A percentile compares a stretch with the other conserved stretches of the same genome.
Conservation (phyloP, 371 early-diverging fungal species). For the Zychaea mexicana region DNA sequence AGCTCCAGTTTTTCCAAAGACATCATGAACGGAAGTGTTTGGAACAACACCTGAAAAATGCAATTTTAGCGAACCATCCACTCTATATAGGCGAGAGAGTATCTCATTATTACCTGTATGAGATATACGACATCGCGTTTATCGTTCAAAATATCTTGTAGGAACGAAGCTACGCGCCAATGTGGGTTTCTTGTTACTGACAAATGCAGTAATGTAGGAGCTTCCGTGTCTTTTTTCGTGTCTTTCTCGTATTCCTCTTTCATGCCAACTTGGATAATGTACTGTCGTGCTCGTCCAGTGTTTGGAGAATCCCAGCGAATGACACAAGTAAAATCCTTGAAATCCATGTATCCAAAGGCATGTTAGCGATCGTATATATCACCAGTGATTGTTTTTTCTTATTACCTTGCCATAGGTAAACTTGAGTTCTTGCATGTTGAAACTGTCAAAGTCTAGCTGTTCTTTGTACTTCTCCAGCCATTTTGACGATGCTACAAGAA, state of each 20-base stretch:
- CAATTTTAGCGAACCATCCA: too few relatives aligned
- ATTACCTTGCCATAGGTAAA: conserved; percentile 45
- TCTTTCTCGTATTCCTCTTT: conserved; percentile 13
- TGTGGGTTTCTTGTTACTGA: conserved; percentile 42
- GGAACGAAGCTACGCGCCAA: conserved; percentile 36
- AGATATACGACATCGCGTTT: conserved; percentile 45
- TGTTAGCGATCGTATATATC: background rate
- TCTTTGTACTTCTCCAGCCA: conserved; percentile 45
- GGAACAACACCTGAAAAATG: conserved; percentile 46
- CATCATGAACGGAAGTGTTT: conserved; percentile 50
- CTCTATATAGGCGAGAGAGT: too few relatives aligned
- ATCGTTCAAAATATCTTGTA: conserved; percentile 46
- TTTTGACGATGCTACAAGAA: conserved; percentile 33
- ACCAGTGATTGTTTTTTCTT: background rate
- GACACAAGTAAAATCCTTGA: conserved; percentile 29
- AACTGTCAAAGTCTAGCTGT: conserved; percentile 33
- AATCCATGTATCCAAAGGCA: background rate
- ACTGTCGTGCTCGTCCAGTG: conserved; percentile 31
- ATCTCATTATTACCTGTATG: conserved; percentile 52
- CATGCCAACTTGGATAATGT: conserved; percentile 28
- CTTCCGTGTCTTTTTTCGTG: conserved; percentile 3
- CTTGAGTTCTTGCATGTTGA: conserved; percentile 35
- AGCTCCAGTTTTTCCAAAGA: conserved; percentile 42
- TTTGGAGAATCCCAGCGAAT: conserved; percentile 41
- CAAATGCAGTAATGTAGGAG: conserved; percentile 11